Evolutionary conservation across 345 rosid species (phyloP), one percentile per base, ranked within the genome.

Genomic region (Trapa bicornis): DNA sequence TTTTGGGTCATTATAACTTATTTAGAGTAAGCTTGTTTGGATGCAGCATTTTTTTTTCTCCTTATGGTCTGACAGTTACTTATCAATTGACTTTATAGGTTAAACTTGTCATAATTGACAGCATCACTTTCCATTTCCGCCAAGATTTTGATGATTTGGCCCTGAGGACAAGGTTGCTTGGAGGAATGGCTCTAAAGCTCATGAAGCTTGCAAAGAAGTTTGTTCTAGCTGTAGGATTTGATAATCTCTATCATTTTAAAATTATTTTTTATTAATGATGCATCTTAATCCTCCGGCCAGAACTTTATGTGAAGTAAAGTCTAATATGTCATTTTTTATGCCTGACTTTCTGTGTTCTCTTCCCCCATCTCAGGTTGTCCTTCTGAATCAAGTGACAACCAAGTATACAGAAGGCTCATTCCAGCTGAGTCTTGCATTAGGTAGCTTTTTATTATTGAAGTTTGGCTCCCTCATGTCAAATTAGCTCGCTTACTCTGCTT

Each of bases 121-220:
- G 99, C 66, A 71, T 93, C 72, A 83, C 99, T 64, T 91, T 91
- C 83, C 99, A 90, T 80, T 88, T 93, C 85, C 97, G 96, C 48
- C 99, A 93, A 77, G 92, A 87, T 81, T 91, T 86, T 79, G 97
- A 88, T n/a, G 91, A 93, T 79, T 67, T 91, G 68, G 88, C 84
- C 58, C 86, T 80, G 42, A 79, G 99, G 68, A 93, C 99, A 37
- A 83, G 89, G 47, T 77, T 86, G 32, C 97, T 94, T 3, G 75
- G 85, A 72, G 91, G 80, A 74, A 81, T 94, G 87, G 89, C 97
- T 42, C 77, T 86, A 60, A 94, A 94, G 84, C 80, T 94, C 76
- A 85, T 89, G 96, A 87, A 86, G 75, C 84, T 94, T 76, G 95
- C 97, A 61, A 88, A 86, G 72, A 83, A 80, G 52, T 93, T 84